A percentile compares a stretch with the other conserved stretches of the same genome.
Evolutionary conservation across 2,329 filamentous ascomycete species (phyloP).

Genomic region (Aspergillus oerlinghausenensis): DNA sequence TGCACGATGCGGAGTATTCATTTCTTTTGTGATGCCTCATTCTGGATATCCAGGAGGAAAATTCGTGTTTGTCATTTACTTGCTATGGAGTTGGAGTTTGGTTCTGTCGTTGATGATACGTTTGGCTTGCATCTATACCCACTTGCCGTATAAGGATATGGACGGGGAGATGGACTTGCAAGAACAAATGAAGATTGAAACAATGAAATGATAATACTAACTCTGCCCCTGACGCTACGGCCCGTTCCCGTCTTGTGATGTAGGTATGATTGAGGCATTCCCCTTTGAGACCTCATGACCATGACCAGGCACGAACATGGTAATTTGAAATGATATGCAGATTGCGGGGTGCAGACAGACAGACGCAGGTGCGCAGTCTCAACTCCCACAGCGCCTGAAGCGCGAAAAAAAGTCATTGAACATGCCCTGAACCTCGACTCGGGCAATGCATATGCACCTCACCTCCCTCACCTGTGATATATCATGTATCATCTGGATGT

Average conservation of each 20-base stretch:
- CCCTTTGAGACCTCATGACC: background rate
- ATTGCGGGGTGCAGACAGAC: background rate
- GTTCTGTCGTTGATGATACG: background rate
- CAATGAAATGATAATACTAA: too few species aligned
- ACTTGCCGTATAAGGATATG: background rate
- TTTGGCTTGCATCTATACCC: background rate
- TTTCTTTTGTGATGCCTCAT: background rate
- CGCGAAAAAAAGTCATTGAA: background rate
- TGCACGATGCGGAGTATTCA: background rate
- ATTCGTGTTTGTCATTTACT: background rate
- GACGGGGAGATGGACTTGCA: background rate
- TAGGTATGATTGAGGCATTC: background rate
- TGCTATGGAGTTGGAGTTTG: background rate
- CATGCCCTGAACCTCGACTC: too few species aligned
- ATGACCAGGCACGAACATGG: too few species aligned
- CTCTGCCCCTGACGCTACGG: background rate
- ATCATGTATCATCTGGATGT: background rate
- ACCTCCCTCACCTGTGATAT: background rate
- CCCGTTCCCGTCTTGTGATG: background rate
- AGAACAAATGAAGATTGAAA: background rate
- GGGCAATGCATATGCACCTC: too few species aligned
- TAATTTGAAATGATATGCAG: background rate
- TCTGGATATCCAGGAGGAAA: background rate
- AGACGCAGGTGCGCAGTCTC: background rate
- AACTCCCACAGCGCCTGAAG: background rate